These are phyloP conservation scores for Penicillium odoratum DNA, from an alignment of 495 filamentous ascomycete species.

Conservation along the genomic window DNA sequence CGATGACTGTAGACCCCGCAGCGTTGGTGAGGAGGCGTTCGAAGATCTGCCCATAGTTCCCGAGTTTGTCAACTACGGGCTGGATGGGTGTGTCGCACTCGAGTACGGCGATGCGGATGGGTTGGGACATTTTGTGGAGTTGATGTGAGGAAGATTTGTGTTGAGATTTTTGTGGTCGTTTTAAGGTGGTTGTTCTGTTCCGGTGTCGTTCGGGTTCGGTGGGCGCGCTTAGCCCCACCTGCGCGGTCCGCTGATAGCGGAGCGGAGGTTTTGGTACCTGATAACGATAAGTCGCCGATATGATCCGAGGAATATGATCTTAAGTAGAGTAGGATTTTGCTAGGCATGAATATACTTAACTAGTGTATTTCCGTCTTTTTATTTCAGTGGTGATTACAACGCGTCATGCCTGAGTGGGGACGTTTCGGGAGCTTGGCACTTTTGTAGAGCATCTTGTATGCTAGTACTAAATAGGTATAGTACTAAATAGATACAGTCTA, in stretches of 20 bases:
- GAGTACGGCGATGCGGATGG: conserved; percentile 72
- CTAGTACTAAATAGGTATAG: no score
- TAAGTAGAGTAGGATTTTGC: no score
- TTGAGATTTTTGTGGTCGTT: not conserved
- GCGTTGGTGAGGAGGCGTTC: conserved; percentile 53
- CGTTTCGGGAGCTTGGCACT: no score
- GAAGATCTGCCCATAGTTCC: conserved; percentile 73
- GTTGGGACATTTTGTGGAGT: conserved; percentile 15
- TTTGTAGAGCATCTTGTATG: no score
- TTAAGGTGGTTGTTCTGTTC: conserved; percentile 4
- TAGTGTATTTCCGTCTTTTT: no score
- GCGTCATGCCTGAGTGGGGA: no score
- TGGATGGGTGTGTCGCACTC: conserved; percentile 72
- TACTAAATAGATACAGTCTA: no score
- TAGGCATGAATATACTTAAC: no score
- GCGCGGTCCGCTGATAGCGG: not conserved
- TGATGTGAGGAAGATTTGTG: not conserved
- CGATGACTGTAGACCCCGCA: conserved; percentile 23
- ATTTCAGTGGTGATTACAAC: no score
- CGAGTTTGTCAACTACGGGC: conserved; percentile 55
- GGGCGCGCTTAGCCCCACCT: conserved; percentile 3
- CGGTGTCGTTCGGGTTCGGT: not conserved
- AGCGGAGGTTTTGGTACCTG: no score
- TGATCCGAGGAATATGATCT: no score
- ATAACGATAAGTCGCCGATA: not conserved